phyloP scores from a whole-genome alignment of 2,329 filamentous ascomycete species.

The Scorias spongiosa region DNA sequence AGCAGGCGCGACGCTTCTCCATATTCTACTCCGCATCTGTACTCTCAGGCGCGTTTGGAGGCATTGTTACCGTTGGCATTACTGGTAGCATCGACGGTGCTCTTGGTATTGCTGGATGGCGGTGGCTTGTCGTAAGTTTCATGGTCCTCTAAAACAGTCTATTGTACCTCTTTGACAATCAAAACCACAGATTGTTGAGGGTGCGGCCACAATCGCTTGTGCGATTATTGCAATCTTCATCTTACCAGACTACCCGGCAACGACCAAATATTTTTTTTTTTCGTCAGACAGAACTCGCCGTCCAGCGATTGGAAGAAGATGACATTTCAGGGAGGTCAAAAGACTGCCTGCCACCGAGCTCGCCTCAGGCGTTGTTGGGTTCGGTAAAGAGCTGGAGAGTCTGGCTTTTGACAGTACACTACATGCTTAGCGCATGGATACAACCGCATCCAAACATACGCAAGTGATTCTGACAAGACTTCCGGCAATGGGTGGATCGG shows the following conservation, averaged over 20 bases:
- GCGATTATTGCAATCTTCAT: constrained; percentile 30
- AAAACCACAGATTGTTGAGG: constrained; percentile 2
- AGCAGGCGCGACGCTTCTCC: constrained; percentile 41
- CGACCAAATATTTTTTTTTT: constrained; percentile 27
- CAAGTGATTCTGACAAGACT: too few relatives aligned
- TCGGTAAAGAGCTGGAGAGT: constrained; percentile 32
- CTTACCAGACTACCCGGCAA: constrained; percentile 36
- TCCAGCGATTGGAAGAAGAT: constrained; percentile 1
- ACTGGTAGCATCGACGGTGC: constrained; percentile 23
- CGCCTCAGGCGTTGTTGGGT: constrained; percentile 23
- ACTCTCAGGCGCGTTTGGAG: constrained; percentile 37
- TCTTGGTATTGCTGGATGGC: constrained; percentile 26
- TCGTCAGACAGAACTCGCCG: constrained; percentile 19
- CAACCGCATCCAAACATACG: too few relatives aligned
- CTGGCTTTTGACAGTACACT: constrained; percentile 34
- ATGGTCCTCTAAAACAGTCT: constrained; percentile 11
- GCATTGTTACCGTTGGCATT: constrained; percentile 25
- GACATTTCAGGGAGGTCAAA: constrained; percentile 22
- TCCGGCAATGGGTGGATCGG: constrained; percentile 26
- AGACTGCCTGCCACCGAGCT: constrained; percentile 18
- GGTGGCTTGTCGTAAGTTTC: constrained; percentile 25
- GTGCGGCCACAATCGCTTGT: constrained; percentile 29
- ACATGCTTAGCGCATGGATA: constrained; percentile 26
- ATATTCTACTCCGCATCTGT: constrained; percentile 45
- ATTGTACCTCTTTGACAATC: constrained; percentile 21